Percentiles rank a stretch among this genome's conserved stretches.
Evolutionary conservation across 2,329 filamentous ascomycete genomes (phyloP).

Genomic region (Thelonectria discophora): DNA sequence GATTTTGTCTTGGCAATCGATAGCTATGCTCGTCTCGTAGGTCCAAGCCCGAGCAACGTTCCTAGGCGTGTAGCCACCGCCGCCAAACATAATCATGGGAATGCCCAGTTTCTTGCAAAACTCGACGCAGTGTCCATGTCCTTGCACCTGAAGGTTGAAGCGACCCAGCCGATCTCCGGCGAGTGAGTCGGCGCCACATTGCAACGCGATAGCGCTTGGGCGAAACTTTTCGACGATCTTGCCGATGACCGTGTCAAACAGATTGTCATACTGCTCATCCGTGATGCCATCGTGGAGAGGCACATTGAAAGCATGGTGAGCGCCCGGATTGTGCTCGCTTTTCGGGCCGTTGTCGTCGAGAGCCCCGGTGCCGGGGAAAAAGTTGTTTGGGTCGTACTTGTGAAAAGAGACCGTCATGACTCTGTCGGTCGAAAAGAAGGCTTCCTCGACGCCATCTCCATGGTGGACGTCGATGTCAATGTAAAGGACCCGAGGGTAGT

Average conservation of each 20-base stretch:
- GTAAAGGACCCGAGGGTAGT: slow-evolving; percentile 87
- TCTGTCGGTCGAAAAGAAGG: slow-evolving; percentile 87
- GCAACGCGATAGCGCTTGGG: slow-evolving; percentile 90
- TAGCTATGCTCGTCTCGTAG: slow-evolving; percentile 92
- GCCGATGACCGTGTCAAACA: slow-evolving; percentile 85
- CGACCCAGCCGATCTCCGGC: slow-evolving; percentile 92
- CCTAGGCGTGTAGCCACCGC: slow-evolving; percentile 93
- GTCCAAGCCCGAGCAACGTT: slow-evolving; percentile 98
- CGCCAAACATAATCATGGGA: slow-evolving; percentile 89
- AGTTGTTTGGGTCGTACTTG: slow-evolving; percentile 85
- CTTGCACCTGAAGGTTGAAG: slow-evolving; percentile 96
- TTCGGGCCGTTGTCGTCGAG: slow-evolving; percentile 85
- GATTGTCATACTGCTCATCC: slow-evolving; percentile 84
- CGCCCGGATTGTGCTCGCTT: slow-evolving; percentile 84
- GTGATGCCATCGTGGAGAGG: slow-evolving; percentile 91
- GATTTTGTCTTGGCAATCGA: slow-evolving; percentile 76
- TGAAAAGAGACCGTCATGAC: slow-evolving; percentile 96
- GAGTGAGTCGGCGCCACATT: slow-evolving; percentile 94
- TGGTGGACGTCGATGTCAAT: slow-evolving; percentile 96
- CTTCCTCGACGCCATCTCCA: slow-evolving; percentile 89
- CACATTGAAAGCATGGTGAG: slow-evolving; percentile 90
- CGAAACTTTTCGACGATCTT: slow-evolving; percentile 83
- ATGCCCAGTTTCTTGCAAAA: slow-evolving; percentile 84
- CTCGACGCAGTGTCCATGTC: slow-evolving; percentile 89
- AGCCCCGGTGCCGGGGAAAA: slow-evolving; percentile 92